Evolutionary conservation across 805 yeast genomes (phyloP).

Genomic region (Schwanniomyces yamadae): DNA sequence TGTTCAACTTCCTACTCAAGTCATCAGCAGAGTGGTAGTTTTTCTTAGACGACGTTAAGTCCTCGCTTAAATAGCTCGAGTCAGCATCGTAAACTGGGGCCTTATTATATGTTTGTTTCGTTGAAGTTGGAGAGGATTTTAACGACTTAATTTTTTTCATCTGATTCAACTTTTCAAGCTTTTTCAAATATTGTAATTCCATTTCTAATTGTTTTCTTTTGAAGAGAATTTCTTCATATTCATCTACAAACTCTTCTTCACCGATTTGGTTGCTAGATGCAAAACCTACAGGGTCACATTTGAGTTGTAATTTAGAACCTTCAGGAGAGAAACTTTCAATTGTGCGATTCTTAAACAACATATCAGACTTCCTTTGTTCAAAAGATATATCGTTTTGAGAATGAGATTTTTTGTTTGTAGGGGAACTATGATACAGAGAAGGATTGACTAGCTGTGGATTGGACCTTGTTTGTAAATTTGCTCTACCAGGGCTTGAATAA

Average conservation of each 20-base stretch:
- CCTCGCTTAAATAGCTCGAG: slow-evolving; percentile 35
- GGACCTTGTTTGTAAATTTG: neutral
- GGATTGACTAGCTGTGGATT: too few relatives aligned
- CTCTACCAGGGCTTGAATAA: neutral
- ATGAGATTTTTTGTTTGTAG: slow-evolving; percentile 12
- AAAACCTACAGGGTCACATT: neutral
- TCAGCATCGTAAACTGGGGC: slow-evolving; percentile 22
- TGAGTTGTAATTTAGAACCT: slow-evolving; percentile 10
- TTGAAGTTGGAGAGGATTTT: neutral
- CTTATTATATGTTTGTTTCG: slow-evolving; percentile 3
- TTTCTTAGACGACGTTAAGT: slow-evolving; percentile 31
- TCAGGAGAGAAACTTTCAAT: slow-evolving; percentile 28
- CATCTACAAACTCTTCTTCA: slow-evolving; percentile 4
- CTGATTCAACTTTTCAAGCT: slow-evolving; percentile 23
- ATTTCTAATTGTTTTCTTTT: slow-evolving; percentile 40
- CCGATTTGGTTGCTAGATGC: neutral
- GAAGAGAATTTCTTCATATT: slow-evolving; percentile 27
- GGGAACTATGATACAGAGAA: neutral
- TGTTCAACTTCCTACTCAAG: slow-evolving; percentile 30
- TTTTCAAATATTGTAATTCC: slow-evolving; percentile 34
- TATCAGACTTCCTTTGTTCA: slow-evolving; percentile 5
- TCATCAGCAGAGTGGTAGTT: slow-evolving; percentile 33
- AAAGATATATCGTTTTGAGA: slow-evolving; percentile 19
- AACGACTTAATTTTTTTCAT: slow-evolving; percentile 1
- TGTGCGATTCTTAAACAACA: slow-evolving; percentile 20